These are phyloP conservation scores for Geotrichum fermentans DNA, from an alignment of 1,139 yeast genomes.

Conservation along the genomic window DNA sequence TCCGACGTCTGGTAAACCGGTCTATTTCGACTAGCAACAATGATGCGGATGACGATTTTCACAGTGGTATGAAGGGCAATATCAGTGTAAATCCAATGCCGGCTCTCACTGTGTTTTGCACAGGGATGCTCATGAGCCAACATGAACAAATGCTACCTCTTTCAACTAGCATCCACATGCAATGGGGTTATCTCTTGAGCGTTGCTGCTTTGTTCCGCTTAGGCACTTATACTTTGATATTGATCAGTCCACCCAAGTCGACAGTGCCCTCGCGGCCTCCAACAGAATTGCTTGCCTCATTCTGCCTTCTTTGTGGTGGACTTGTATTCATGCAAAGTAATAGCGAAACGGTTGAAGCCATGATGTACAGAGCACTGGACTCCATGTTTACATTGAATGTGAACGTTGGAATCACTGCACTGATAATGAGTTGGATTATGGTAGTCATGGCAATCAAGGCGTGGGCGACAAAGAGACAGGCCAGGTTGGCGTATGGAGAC, in stretches of 20 bases:
- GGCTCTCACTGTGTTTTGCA: slow-evolving; percentile 87
- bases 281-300: slow-evolving; percentile 74
- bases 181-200: slow-evolving; percentile 84
- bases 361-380: slow-evolving; percentile 81
- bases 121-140: slow-evolving; percentile 90
- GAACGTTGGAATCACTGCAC: slow-evolving; percentile 69
- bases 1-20: slow-evolving; percentile 29
- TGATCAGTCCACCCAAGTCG: slow-evolving; percentile 47
- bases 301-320: slow-evolving; percentile 83
- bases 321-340: slow-evolving; percentile 87
- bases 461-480: slow-evolving; percentile 10
- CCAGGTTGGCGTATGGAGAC: not conserved
- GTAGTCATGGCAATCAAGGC: slow-evolving; percentile 54
- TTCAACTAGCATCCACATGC: slow-evolving; percentile 76
- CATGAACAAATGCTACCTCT: slow-evolving; percentile 79
- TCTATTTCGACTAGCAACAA: slow-evolving; percentile 15
- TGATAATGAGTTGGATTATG: slow-evolving; percentile 92
- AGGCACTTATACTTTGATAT: slow-evolving; percentile 57
- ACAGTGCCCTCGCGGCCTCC: slow-evolving; percentile 63
- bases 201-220: slow-evolving; percentile 74
- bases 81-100: slow-evolving; percentile 75
- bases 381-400: slow-evolving; percentile 88
- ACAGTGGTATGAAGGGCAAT: slow-evolving; percentile 25
- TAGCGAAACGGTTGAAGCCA: slow-evolving; percentile 72
- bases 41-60: slow-evolving; percentile 20